Conservation (phyloP, 2,329 filamentous ascomycete species). For the Fusarium sp. region DNA sequence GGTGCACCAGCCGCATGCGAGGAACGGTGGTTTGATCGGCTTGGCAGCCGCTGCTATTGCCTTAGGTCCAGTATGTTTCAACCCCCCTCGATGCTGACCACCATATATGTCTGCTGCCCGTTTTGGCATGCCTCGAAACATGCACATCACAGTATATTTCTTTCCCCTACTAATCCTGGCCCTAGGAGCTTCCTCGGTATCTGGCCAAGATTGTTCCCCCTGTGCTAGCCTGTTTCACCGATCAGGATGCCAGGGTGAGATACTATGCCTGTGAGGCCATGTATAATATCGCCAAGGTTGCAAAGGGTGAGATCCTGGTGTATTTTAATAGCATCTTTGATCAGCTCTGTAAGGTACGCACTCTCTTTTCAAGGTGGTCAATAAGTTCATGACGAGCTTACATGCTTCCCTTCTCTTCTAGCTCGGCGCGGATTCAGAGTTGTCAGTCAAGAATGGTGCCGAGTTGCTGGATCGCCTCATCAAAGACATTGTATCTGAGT, state of each 20-base stretch:
- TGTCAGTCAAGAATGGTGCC: conserved; percentile 98
- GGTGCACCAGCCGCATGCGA: conserved; percentile 94
- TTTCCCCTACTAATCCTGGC: conserved; percentile 9
- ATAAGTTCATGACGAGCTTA: background rate
- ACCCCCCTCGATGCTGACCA: background rate
- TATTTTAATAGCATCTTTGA: conserved; percentile 99
- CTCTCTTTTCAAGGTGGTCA: background rate
- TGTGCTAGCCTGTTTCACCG: conserved; percentile 95
- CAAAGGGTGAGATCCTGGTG: conserved; percentile 94
- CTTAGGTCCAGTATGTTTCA: conserved; percentile 80
- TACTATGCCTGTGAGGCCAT: conserved; percentile 99
- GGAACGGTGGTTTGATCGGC: conserved; percentile 96
- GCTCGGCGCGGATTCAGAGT: conserved; percentile 94
- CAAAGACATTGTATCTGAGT: conserved; percentile 96
- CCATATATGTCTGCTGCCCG: background rate
- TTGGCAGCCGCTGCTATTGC: conserved; percentile 96
- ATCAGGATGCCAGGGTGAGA: conserved; percentile 95
- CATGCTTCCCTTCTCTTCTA: conserved; percentile 51
- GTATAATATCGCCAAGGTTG: conserved; percentile 99
- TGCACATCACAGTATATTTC: background rate
- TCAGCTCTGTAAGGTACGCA: conserved; percentile 87
- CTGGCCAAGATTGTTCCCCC: conserved; percentile 95
- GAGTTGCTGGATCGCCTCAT: conserved; percentile 94
- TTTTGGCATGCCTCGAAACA: background rate
- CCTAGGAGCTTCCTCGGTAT: conserved; percentile 89